Evolutionary conservation across 148 eudicot genomes (phyloP).

Genomic region (Beta vulgaris): DNA sequence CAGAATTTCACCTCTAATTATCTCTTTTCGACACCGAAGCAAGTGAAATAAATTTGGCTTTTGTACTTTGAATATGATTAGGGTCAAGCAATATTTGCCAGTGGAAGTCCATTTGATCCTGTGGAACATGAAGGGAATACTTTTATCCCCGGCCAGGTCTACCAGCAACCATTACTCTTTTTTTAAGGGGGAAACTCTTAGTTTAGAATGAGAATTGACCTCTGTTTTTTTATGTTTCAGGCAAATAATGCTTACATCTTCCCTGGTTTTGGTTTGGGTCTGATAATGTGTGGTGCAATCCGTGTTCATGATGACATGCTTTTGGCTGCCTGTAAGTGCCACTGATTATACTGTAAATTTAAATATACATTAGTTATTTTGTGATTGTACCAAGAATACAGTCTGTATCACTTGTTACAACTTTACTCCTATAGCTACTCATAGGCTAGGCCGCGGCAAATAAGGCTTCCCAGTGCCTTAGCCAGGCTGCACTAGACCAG

Average conservation of each 20-base stretch:
- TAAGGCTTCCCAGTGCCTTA: too few species aligned
- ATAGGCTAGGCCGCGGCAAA: neutral
- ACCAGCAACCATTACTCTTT: neutral
- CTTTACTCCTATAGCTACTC: neutral
- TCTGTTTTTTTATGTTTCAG: conserved; percentile 34
- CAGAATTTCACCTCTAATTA: neutral
- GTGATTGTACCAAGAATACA: neutral
- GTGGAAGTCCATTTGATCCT: conserved; percentile 91
- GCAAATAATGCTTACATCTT: conserved; percentile 92
- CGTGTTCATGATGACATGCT: conserved; percentile 84
- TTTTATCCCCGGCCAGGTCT: conserved; percentile 78
- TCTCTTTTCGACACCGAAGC: neutral
- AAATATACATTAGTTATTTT: neutral
- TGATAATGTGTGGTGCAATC: conserved; percentile 85
- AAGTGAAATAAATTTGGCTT: conserved; percentile 10
- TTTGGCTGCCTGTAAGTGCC: conserved; percentile 79
- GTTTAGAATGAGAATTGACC: neutral
- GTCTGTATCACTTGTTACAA: neutral
- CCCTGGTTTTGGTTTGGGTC: conserved; percentile 89
- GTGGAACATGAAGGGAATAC: conserved; percentile 59
- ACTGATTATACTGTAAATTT: conserved; percentile 6
- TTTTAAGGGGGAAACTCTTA: neutral
- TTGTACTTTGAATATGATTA: conserved; percentile 23
- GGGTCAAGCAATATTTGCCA: conserved; percentile 80
- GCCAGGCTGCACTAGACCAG: neutral